Percentiles rank a stretch among this genome's conserved stretches.
Conservation (phyloP, 306 rosid genomes). For the Astragalus glycyphyllos region DNA sequence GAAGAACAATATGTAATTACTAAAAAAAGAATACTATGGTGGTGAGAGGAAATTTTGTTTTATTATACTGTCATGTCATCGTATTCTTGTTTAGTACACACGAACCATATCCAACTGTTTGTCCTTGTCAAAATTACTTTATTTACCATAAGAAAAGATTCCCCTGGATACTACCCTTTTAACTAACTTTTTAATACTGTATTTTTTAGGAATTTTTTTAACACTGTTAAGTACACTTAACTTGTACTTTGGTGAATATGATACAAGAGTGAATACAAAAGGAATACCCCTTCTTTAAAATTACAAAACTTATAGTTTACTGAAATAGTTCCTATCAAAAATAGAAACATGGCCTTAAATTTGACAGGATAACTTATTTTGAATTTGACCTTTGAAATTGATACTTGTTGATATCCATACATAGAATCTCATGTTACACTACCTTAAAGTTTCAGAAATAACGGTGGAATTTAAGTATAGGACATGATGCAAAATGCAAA, state of each 20-base stretch:
- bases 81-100: too few relatives aligned
- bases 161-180: conserved; percentile 29
- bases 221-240: conserved; percentile 23
- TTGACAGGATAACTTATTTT: conserved; percentile 45
- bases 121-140: conserved; percentile 11
- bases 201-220: too few relatives aligned
- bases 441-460: conserved; percentile 44
- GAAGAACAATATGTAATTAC: too few relatives aligned
- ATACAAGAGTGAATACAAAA: conserved; percentile 37
- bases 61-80: not conserved
- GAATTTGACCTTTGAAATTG: conserved; percentile 43
- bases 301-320: conserved; percentile 32
- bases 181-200: not conserved
- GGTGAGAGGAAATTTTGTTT: too few relatives aligned
- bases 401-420: conserved; percentile 22
- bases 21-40: too few relatives aligned
- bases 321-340: conserved; percentile 15
- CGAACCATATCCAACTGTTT: conserved; percentile 17
- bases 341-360: conserved; percentile 42
- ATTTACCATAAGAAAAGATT: conserved; percentile 26
- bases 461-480: conserved; percentile 34
- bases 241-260: conserved; percentile 21
- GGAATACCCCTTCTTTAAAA: not conserved
- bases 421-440: conserved; percentile 30
- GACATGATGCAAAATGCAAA: conserved; percentile 15